phyloP scores from a whole-genome alignment of 148 eudicot species.

The Rhododendron williamsianum region DNA sequence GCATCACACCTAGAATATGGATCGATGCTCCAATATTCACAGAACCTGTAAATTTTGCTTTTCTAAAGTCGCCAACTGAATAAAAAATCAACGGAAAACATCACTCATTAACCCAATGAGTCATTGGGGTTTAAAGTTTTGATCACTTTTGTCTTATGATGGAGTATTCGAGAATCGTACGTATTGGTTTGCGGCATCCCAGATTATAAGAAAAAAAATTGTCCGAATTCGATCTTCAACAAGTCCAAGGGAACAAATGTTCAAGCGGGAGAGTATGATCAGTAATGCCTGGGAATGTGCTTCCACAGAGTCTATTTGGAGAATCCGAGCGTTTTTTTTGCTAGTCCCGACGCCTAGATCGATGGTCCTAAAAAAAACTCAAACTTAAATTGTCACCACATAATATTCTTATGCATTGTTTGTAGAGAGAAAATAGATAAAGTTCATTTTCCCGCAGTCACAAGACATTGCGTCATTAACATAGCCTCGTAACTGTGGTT shows the following conservation, averaged over 20 bases:
- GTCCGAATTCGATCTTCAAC: not conserved
- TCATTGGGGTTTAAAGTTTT: not conserved
- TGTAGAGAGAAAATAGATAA: no score
- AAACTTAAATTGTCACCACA: no score
- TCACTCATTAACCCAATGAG: not conserved
- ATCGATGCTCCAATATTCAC: not conserved
- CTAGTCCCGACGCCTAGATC: not conserved
- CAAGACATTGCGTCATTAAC: no score
- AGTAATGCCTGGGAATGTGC: not conserved
- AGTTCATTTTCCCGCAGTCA: no score
- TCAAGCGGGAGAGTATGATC: not conserved
- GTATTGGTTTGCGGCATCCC: not conserved
- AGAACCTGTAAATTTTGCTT: not conserved
- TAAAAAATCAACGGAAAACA: not conserved
- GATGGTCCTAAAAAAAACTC: no score
- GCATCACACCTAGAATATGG: not conserved
- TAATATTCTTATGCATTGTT: no score
- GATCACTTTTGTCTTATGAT: not conserved
- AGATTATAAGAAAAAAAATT: no score
- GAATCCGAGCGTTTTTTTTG: no score
- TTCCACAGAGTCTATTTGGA: not conserved
- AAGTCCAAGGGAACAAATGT: not conserved
- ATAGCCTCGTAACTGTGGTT: no score
- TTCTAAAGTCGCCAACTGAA: not conserved
- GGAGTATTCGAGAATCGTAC: no score